These are phyloP conservation scores for Discostella stelligera DNA, from an alignment of 352 stramenopile genomes.

Conservation along the genomic window DNA sequence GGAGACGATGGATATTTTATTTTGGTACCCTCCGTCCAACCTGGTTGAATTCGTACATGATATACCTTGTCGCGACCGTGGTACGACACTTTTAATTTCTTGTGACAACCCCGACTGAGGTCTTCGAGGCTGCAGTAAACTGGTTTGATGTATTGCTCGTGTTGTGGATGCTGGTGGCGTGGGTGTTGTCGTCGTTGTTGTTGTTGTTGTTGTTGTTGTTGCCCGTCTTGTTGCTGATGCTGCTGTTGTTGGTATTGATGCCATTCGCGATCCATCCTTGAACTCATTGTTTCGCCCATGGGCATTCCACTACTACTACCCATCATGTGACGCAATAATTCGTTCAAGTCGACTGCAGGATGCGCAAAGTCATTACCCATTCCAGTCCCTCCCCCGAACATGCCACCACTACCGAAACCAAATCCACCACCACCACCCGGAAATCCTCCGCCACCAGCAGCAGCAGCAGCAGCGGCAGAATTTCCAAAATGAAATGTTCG, in stretches of 20 bases:
- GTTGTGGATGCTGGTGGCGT: not conserved
- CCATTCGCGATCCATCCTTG: not conserved
- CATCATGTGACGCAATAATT: conserved; percentile 61
- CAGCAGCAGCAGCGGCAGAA: not conserved
- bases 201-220: conserved; percentile 14
- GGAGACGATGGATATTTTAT: conserved; percentile 56
- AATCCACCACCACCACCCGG: conserved; percentile 9
- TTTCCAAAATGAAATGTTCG: conserved; percentile 35
- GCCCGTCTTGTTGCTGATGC: conserved; percentile 17
- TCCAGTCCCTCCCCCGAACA: conserved; percentile 26
- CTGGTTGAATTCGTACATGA: conserved; percentile 58
- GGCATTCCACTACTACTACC: conserved; percentile 30
- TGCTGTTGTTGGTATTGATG: conserved; percentile 17
- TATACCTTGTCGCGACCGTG: conserved; percentile 55
- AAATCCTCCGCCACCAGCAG: not conserved
- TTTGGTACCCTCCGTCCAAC: conserved; percentile 73
- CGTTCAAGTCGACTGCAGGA: conserved; percentile 38
- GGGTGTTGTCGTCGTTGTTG: not conserved
- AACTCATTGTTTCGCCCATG: not conserved
- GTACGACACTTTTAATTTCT: conserved; percentile 75
- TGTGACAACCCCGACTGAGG: conserved; percentile 60
- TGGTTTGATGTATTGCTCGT: conserved; percentile 35
- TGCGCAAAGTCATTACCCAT: conserved; percentile 27
- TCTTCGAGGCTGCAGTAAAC: conserved; percentile 68
- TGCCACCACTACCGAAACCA: conserved; percentile 21